These are phyloP conservation scores for Candida tetrigidarum DNA, from an alignment of 1,139 yeast genomes.

Conservation along the genomic window DNA sequence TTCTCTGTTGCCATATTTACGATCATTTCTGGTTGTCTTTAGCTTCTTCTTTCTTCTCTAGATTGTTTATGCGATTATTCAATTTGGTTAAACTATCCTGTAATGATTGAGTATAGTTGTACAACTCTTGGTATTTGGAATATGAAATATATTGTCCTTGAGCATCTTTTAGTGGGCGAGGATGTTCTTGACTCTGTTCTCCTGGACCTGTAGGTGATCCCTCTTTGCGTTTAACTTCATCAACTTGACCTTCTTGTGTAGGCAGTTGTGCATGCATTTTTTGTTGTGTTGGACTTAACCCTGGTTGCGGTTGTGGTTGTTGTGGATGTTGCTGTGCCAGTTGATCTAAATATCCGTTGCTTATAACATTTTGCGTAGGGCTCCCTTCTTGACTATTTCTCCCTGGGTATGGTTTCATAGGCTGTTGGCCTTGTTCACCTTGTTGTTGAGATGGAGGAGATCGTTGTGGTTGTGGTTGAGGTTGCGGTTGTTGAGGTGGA, in stretches of 20 bases:
- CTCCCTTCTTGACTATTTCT: not conserved
- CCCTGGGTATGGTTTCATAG: not conserved
- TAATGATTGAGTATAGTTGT: conserved; percentile 36
- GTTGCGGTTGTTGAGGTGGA: not conserved
- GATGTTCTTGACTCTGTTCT: not conserved
- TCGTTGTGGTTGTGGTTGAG: not conserved
- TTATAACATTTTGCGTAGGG: not conserved
- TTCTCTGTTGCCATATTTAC: too few species aligned
- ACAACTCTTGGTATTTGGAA: conserved; percentile 38
- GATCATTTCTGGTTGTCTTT: not conserved
- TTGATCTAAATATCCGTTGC: not conserved
- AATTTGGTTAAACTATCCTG: conserved; percentile 33
- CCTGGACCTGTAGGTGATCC: not conserved
- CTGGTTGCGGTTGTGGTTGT: not conserved
- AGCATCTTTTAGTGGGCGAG: conserved; percentile 10
- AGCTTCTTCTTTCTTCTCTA: conserved; percentile 13
- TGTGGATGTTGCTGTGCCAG: conserved; percentile 1
- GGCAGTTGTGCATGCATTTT: not conserved
- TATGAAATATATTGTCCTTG: conserved; percentile 25
- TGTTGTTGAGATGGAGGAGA: too few species aligned
- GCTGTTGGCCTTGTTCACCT: conserved; percentile 4
- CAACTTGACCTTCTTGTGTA: not conserved
- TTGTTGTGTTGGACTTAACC: not conserved
- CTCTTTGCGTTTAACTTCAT: not conserved
- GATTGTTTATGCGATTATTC: conserved; percentile 22